A percentile compares a stretch with the other conserved stretches of the same genome.
Conservation (phyloP, 495 filamentous ascomycete species). For the Darksidea phi region DNA sequence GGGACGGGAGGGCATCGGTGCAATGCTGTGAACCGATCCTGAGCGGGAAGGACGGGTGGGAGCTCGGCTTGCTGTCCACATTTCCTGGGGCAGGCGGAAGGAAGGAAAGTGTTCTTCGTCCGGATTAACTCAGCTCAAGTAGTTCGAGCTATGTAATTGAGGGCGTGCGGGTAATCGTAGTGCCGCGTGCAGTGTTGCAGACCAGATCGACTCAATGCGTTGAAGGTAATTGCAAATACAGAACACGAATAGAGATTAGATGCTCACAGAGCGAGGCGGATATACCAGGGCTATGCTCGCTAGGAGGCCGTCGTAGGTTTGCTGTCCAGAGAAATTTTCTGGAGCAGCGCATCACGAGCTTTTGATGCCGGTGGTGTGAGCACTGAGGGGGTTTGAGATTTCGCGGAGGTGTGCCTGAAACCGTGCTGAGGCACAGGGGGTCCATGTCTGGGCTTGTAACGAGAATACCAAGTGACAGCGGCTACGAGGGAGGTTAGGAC, state of each 20-base stretch:
- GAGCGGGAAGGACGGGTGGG: constrained; percentile 20
- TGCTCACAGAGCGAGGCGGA: no score
- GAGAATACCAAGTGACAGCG: neutral
- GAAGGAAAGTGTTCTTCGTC: constrained; percentile 7
- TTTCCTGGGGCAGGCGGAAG: constrained; percentile 15
- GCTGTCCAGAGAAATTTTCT: constrained; percentile 16
- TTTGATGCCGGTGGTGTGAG: constrained; percentile 31
- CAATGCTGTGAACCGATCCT: constrained; percentile 18
- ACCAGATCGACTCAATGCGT: neutral
- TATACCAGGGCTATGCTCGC: neutral
- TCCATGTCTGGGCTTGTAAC: constrained; percentile 24
- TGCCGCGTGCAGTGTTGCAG: neutral
- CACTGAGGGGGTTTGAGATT: constrained; percentile 8
- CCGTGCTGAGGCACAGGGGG: constrained; percentile 21
- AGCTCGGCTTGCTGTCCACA: constrained; percentile 28
- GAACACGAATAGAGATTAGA: no score
- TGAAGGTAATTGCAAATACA: constrained; percentile 2
- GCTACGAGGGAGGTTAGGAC: neutral
- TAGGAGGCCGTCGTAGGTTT: constrained; percentile 2
- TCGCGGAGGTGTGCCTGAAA: constrained; percentile 6
- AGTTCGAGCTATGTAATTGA: no score
- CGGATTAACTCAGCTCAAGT: no score
- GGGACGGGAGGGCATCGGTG: constrained; percentile 19
- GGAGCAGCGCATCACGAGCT: constrained; percentile 22
- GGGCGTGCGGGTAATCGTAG: neutral